Evolutionary conservation across 345 rosid genomes (phyloP).

Genomic region (Clausena lansium): DNA sequence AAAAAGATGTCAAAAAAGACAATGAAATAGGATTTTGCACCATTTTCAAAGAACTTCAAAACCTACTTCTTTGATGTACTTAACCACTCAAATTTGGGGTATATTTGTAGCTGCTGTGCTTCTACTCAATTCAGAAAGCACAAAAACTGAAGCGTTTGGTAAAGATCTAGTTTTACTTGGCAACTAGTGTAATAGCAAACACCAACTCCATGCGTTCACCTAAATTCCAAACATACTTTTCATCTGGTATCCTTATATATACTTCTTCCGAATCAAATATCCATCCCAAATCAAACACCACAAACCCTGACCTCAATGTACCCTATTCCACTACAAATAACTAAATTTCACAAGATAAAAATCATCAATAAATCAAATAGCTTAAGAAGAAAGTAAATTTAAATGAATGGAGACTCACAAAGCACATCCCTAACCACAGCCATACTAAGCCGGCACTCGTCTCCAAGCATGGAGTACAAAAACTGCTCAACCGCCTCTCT

Average conservation of each 20-base stretch:
- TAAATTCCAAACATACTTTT: not conserved
- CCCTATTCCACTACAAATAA: not conserved
- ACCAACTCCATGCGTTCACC: not conserved
- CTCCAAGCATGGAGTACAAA: conserved; percentile 73
- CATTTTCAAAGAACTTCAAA: not conserved
- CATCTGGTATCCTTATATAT: not conserved
- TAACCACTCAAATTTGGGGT: not conserved
- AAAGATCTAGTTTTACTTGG: not conserved
- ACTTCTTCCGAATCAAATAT: not conserved
- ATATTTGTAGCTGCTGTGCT: not conserved
- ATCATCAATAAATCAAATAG: not conserved
- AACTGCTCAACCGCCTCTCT: conserved; percentile 70
- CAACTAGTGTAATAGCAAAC: not conserved
- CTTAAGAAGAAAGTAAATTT: not conserved
- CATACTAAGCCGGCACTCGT: conserved; percentile 64
- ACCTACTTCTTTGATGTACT: not conserved
- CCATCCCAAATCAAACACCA: not conserved
- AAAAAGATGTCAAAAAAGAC: not conserved
- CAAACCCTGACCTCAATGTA: not conserved
- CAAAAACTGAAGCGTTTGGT: not conserved
- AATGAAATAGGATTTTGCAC: not conserved
- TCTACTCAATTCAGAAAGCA: not conserved
- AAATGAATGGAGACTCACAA: conserved; percentile 41
- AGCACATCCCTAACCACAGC: conserved; percentile 80
- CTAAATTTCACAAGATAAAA: not conserved